phyloP scores from a whole-genome alignment of 805 yeast genomes.

The Saturnispora besseyi region DNA sequence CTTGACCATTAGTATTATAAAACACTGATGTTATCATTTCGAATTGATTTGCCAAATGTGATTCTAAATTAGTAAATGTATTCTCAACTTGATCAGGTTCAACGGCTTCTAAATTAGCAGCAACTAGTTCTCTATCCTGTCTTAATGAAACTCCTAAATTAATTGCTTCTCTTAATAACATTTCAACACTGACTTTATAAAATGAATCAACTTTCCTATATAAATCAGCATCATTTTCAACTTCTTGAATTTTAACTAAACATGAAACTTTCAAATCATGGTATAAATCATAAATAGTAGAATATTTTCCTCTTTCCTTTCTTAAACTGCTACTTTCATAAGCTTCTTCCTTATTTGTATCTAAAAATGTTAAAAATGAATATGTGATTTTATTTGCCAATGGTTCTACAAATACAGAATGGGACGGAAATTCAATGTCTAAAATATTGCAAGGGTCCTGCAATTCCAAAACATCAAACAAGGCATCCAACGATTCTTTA shows the following conservation, averaged over 20 bases:
- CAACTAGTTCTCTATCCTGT: slow-evolving; percentile 13
- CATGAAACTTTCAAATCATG: slow-evolving; percentile 61
- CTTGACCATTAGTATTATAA: slow-evolving; percentile 50
- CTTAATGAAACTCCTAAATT: slow-evolving; percentile 31
- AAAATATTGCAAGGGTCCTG: neutral
- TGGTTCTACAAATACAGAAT: slow-evolving; percentile 7
- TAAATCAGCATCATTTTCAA: slow-evolving; percentile 38
- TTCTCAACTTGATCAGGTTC: slow-evolving; percentile 22
- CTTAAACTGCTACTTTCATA: slow-evolving; percentile 31
- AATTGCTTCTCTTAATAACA: slow-evolving; percentile 53
- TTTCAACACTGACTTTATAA: slow-evolving; percentile 52
- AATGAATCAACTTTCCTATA: slow-evolving; percentile 53
- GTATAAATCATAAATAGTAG: slow-evolving; percentile 44
- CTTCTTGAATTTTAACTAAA: slow-evolving; percentile 37
- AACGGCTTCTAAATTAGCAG: slow-evolving; percentile 19
- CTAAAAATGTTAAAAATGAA: slow-evolving; percentile 33
- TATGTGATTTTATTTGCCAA: slow-evolving; percentile 28
- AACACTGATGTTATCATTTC: slow-evolving; percentile 48
- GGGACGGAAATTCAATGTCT: slow-evolving; percentile 3
- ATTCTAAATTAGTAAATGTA: slow-evolving; percentile 25
- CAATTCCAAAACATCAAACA: neutral
- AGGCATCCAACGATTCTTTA: neutral
- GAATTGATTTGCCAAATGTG: slow-evolving; percentile 47
- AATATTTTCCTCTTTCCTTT: slow-evolving; percentile 31
- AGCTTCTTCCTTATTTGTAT: slow-evolving; percentile 13